Evolutionary conservation across 2,329 filamentous ascomycete genomes (phyloP).

Genomic region (Penicillium occitanis): DNA sequence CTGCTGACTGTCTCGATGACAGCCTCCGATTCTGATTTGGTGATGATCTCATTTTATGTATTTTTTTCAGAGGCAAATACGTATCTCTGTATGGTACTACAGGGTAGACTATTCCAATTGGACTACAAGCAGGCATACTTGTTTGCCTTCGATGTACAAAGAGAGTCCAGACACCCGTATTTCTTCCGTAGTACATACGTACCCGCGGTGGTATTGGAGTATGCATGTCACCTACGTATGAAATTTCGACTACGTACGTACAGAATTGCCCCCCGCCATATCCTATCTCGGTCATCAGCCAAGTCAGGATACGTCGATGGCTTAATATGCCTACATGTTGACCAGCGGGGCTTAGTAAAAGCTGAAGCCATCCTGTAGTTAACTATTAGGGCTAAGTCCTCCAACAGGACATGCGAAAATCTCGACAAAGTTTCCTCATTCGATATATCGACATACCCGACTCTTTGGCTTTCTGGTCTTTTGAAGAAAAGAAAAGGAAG

Average conservation of each 20-base stretch:
- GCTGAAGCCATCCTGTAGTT: background rate
- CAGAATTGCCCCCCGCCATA: background rate
- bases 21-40: slow-evolving; percentile 9
- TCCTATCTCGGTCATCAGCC: background rate
- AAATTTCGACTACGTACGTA: background rate
- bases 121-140: background rate
- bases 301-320: background rate
- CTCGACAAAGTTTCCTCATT: background rate
- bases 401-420: background rate
- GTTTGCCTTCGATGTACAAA: background rate
- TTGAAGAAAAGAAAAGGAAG: background rate
- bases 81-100: background rate
- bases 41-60: slow-evolving; percentile 16
- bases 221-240: background rate
- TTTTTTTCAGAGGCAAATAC: background rate
- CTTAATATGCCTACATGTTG: background rate
- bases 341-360: background rate
- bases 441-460: background rate
- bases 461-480: background rate
- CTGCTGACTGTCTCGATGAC: slow-evolving; percentile 1
- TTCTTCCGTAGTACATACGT: background rate
- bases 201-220: background rate
- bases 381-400: background rate
- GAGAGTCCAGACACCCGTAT: background rate
- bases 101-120: background rate